phyloP scores from a whole-genome alignment of 495 filamentous ascomycete genomes.

The Talaromyces ruber region DNA sequence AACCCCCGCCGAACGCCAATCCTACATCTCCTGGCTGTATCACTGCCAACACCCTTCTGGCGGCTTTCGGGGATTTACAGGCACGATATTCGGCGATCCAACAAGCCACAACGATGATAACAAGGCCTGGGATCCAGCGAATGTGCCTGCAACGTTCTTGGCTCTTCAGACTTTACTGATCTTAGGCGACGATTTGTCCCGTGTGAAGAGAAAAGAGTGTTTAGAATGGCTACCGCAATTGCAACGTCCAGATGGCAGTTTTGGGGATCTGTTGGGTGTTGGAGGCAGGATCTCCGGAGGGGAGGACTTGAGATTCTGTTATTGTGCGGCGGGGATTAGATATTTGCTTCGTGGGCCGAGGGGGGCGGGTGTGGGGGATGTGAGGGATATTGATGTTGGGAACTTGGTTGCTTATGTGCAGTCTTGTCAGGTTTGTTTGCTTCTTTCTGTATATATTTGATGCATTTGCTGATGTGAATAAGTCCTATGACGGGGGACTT shows the following conservation, averaged over 20 bases:
- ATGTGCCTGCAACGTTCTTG: conserved; percentile 80
- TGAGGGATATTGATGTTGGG: conserved; percentile 69
- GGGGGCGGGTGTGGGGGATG: conserved; percentile 41
- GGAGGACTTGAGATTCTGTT: conserved; percentile 79
- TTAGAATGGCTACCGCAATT: conserved; percentile 65
- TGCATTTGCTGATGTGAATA: not conserved
- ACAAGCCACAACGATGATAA: conserved; percentile 33
- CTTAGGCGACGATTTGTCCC: conserved; percentile 62
- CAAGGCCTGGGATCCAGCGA: conserved; percentile 66
- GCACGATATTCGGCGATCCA: conserved; percentile 45
- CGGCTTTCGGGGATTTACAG: conserved; percentile 75
- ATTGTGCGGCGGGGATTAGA: conserved; percentile 68
- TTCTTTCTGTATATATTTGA: not conserved
- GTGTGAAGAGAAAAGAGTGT: conserved; percentile 59
- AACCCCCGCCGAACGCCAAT: conserved; percentile 47
- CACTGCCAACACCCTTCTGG: conserved; percentile 64
- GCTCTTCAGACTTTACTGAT: conserved; percentile 66
- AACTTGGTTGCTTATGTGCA: conserved; percentile 62
- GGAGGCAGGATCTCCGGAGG: conserved; percentile 61
- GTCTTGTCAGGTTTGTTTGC: conserved; percentile 48
- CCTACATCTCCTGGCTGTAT: conserved; percentile 64
- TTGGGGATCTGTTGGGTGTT: conserved; percentile 68
- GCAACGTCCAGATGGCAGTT: conserved; percentile 82
- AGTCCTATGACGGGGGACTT: conserved; percentile 91
- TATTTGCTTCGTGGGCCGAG: conserved; percentile 64